Evolutionary conservation across 257 asterid genomes (phyloP).

Genomic region (Nicotiana obtusifolia): DNA sequence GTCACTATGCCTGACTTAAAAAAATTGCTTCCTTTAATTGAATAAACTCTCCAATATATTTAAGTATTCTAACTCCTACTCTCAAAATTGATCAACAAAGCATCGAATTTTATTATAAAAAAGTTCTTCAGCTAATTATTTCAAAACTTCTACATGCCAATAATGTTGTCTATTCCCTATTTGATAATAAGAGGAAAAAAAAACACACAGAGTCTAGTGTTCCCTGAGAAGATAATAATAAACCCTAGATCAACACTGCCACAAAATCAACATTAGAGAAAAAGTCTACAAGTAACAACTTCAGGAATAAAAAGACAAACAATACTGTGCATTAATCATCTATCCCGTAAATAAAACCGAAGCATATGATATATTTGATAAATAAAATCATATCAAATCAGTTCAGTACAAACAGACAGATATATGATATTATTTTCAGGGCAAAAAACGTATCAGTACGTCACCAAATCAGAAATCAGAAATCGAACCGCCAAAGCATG

Average conservation of each 20-base stretch:
- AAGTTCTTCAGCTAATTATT: neutral
- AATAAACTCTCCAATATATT: neutral
- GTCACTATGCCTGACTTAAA: neutral
- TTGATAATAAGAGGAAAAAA: no score
- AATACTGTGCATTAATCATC: neutral
- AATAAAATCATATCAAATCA: no score
- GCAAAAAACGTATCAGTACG: no score
- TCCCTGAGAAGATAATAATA: neutral
- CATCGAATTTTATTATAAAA: neutral
- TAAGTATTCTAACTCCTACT: neutral
- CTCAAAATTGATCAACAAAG: neutral
- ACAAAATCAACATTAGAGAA: no score
- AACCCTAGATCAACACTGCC: neutral
- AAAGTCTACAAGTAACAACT: neutral
- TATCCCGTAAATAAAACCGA: neutral
- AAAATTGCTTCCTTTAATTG: neutral
- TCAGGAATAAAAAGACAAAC: neutral
- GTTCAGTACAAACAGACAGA: no score
- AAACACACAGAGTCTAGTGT: no score
- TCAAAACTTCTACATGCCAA: neutral
- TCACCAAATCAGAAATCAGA: neutral
- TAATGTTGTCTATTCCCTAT: neutral
- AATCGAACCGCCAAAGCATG: neutral
- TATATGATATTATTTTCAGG: no score
- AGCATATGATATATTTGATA: neutral